A percentile compares a stretch with the other conserved stretches of the same genome.
phyloP scores from a whole-genome alignment of 2,329 filamentous ascomycete species.

The Sporothrix pallida region DNA sequence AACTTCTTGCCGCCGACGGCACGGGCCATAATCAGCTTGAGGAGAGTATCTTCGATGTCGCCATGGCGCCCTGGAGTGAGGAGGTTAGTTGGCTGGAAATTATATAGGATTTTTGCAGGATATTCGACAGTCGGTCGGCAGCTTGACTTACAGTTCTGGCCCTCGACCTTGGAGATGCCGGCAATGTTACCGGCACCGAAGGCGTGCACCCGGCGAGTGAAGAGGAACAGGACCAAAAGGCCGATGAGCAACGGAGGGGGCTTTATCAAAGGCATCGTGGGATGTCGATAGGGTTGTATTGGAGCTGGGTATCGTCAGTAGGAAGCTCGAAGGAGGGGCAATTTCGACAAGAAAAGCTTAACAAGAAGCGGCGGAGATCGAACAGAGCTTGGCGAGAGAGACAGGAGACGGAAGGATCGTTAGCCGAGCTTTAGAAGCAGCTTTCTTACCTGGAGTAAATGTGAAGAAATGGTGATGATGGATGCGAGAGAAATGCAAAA shows the following conservation, averaged over 20 bases:
- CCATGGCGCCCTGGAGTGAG: conserved; percentile 71
- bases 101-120: too few relatives aligned
- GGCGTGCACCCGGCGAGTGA: conserved; percentile 71
- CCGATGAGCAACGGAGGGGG: conserved; percentile 59
- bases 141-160: conserved; percentile 71
- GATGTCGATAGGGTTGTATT: background rate
- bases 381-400: background rate
- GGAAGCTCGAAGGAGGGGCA: background rate
- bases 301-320: conserved; percentile 8
- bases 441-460: background rate
- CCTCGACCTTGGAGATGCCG: conserved; percentile 78
- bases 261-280: conserved; percentile 56
- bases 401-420: background rate
- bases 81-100: background rate
- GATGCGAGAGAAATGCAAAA: background rate
- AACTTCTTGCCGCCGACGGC: conserved; percentile 77
- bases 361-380: background rate
- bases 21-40: conserved; percentile 69
- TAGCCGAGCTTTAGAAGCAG: background rate
- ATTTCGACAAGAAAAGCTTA: background rate
- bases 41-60: conserved; percentile 90
- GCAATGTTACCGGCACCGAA: conserved; percentile 92
- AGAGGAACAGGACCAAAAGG: conserved; percentile 66
- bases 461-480: conserved; percentile 7
- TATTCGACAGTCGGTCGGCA: too few relatives aligned